phyloP scores from a whole-genome alignment of 2,329 filamentous ascomycete species.

The Samsoniella hepiali region DNA sequence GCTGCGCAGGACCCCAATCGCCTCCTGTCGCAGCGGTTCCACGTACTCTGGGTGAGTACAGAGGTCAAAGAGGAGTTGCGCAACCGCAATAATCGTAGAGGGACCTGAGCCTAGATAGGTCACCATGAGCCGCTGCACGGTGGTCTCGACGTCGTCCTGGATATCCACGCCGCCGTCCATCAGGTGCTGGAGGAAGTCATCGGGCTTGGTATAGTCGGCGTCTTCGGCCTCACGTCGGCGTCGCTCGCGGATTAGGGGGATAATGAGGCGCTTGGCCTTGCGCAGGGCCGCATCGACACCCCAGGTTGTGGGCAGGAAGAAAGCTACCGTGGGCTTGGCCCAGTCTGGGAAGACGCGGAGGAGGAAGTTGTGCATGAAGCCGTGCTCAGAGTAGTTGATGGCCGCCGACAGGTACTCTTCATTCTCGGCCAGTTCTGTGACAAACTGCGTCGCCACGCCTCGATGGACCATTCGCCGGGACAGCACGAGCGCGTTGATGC shows the following conservation, averaged over 20 bases:
- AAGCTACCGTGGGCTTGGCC: background rate
- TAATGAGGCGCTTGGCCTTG: background rate
- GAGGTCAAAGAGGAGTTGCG: constrained; percentile 39
- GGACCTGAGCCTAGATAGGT: constrained; percentile 8
- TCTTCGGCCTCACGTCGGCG: constrained; percentile 7
- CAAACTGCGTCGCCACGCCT: constrained; percentile 2
- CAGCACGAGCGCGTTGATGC: constrained; percentile 1
- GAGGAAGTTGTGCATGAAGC: constrained; percentile 9
- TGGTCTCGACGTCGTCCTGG: background rate
- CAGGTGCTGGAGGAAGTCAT: constrained; percentile 10
- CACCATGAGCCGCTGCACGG: constrained; percentile 13
- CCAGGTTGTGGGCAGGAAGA: background rate
- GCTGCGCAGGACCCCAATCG: constrained; percentile 32
- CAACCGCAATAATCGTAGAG: background rate
- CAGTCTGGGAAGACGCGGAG: constrained; percentile 15
- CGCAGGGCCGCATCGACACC: constrained; percentile 7
- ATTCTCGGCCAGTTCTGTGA: constrained; percentile 7
- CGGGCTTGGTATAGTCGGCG: background rate
- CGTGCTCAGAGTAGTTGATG: constrained; percentile 4
- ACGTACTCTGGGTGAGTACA: constrained; percentile 38
- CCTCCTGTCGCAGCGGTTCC: constrained; percentile 41
- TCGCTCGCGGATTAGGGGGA: constrained; percentile 7
- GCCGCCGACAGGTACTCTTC: background rate
- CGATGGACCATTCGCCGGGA: constrained; percentile 1
- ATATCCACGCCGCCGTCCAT: constrained; percentile 11